Conservation (phyloP, 768 basidiomycete genomes). For the Amanita exitialis region DNA sequence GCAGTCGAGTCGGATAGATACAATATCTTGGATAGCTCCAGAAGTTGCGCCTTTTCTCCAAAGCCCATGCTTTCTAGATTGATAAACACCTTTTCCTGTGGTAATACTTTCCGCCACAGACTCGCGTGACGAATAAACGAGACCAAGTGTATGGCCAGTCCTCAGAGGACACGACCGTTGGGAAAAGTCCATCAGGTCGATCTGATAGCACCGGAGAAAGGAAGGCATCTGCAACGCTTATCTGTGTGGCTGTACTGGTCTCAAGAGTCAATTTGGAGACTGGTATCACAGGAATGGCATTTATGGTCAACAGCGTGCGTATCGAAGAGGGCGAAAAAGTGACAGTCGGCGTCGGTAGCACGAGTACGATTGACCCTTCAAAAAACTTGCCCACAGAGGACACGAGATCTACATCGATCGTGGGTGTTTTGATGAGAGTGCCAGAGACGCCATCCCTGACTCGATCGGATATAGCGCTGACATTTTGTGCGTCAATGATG, state of each 20-base stretch:
- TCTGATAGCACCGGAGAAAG: slow-evolving; percentile 77
- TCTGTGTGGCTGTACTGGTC: slow-evolving; percentile 39
- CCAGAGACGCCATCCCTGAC: slow-evolving; percentile 68
- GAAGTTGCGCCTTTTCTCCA: slow-evolving; percentile 98
- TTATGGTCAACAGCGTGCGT: slow-evolving; percentile 45
- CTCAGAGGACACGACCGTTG: slow-evolving; percentile 82
- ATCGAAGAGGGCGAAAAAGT: slow-evolving; percentile 53
- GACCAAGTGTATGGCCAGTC: slow-evolving; percentile 73
- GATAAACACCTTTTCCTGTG: slow-evolving; percentile 89
- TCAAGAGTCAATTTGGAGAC: slow-evolving; percentile 57
- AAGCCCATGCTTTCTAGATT: slow-evolving; percentile 90
- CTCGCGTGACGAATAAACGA: slow-evolving; percentile 89
- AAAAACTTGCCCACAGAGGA: slow-evolving; percentile 73
- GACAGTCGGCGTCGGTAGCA: slow-evolving; percentile 37
- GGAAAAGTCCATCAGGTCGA: slow-evolving; percentile 85
- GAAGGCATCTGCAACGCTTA: slow-evolving; percentile 81
- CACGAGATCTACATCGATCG: slow-evolving; percentile 67
- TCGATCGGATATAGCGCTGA: slow-evolving; percentile 67
- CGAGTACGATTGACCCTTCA: slow-evolving; percentile 48
- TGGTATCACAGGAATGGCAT: slow-evolving; percentile 63
- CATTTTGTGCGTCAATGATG: slow-evolving; percentile 63
- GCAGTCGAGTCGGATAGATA: slow-evolving; percentile 80
- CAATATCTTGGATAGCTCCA: slow-evolving; percentile 83
- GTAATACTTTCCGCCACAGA: slow-evolving; percentile 82
- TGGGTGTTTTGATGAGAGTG: slow-evolving; percentile 67